Conservation (phyloP, 2,329 filamentous ascomycete genomes). For the Teratosphaeria gauchensis region DNA sequence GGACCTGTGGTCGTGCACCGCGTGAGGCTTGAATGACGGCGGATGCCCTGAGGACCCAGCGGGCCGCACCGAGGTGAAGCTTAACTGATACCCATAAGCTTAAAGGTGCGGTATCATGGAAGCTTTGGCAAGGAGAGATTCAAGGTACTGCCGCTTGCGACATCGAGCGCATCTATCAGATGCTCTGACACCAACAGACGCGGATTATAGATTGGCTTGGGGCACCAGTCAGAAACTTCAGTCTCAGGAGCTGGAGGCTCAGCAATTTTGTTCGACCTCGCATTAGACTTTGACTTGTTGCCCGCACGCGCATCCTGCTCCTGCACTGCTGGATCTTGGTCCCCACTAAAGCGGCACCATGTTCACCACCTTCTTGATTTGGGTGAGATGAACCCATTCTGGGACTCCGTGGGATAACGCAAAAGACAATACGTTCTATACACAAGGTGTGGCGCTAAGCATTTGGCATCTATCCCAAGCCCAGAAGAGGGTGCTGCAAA, state of each 20-base stretch:
- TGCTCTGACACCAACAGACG: no score
- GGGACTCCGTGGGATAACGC: neutral
- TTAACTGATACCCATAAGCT: neutral
- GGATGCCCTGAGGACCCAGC: neutral
- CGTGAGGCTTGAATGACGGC: neutral
- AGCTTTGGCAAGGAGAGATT: no score
- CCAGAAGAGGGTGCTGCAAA: neutral
- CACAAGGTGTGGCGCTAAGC: neutral
- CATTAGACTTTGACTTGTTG: neutral
- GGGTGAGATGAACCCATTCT: neutral
- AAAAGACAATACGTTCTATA: neutral
- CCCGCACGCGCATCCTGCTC: neutral
- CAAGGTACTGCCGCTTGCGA: no score
- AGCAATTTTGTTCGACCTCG: neutral
- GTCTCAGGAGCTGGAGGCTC: neutral
- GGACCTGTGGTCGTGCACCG: neutral
- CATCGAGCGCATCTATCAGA: no score
- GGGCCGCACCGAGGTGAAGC: neutral
- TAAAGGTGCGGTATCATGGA: no score
- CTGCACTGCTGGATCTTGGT: neutral
- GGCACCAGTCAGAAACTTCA: neutral
- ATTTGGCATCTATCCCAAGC: neutral
- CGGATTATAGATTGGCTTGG: no score
- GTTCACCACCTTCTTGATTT: neutral
- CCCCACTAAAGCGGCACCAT: neutral